These are phyloP conservation scores for Triticum dicoccoides DNA, from an alignment of 176 grass and related monocot genomes.

Conservation along the genomic window DNA sequence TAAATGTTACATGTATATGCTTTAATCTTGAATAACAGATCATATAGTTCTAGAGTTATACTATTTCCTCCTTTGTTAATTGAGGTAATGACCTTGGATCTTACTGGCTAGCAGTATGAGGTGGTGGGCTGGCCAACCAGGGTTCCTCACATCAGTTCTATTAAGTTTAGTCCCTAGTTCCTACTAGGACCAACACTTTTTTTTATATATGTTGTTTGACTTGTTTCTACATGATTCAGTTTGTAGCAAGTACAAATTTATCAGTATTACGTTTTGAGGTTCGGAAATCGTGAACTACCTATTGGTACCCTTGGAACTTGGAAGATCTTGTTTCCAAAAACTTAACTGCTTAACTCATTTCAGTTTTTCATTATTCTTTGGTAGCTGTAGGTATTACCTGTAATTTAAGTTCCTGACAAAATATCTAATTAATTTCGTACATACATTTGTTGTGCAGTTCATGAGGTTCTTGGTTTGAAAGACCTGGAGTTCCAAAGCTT, in stretches of 20 bases:
- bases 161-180: too few relatives aligned
- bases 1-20: constrained; percentile 12
- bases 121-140: too few relatives aligned
- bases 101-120: too few relatives aligned
- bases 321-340: not conserved
- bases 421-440: not conserved
- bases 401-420: not conserved
- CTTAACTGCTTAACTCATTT: not conserved
- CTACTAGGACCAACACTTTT: too few relatives aligned
- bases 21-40: constrained; percentile 6
- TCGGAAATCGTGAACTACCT: not conserved
- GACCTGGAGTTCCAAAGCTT: constrained; percentile 83
- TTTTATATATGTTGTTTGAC: not conserved
- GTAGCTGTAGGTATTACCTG: not conserved
- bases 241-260: not conserved
- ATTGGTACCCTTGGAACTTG: not conserved
- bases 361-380: not conserved
- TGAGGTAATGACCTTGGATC: not conserved
- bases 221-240: not conserved
- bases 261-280: not conserved
- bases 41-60: not conserved
- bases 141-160: too few relatives aligned
- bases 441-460: constrained; percentile 48
- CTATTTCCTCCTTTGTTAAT: not conserved
- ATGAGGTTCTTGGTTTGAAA: constrained; percentile 82